A percentile compares a stretch with the other conserved stretches of the same genome.
Evolutionary conservation across 2,329 filamentous ascomycete species (phyloP).

Genomic region (Colletotrichum cereale): DNA sequence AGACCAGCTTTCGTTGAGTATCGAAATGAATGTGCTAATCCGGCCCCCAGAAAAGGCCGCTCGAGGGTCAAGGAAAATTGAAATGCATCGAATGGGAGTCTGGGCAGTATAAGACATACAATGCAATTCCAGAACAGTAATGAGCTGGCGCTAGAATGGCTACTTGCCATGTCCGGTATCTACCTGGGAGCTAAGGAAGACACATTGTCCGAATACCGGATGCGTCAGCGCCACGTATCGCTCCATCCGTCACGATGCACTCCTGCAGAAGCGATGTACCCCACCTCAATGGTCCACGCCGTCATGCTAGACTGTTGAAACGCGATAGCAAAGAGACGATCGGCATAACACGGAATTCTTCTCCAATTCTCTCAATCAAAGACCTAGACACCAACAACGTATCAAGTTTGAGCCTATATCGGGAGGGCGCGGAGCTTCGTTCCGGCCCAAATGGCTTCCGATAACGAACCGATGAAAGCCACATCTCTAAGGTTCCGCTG

Average conservation of each 20-base stretch:
- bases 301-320: neutral
- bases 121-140: neutral
- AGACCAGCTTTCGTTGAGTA: neutral
- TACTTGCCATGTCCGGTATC: constrained; percentile 14
- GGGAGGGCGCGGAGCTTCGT: neutral
- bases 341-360: too few relatives aligned
- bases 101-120: neutral
- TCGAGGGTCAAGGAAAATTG: neutral
- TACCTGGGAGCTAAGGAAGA: neutral
- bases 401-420: neutral
- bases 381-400: too few relatives aligned
- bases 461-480: neutral
- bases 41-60: too few relatives aligned
- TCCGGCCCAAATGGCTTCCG: too few relatives aligned
- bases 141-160: neutral
- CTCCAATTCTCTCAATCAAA: neutral
- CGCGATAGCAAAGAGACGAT: neutral
- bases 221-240: constrained; percentile 19
- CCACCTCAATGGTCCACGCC: neutral
- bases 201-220: constrained; percentile 11
- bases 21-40: too few relatives aligned
- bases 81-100: too few relatives aligned
- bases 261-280: neutral
- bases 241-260: neutral
- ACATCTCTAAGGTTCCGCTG: neutral